Base-by-base conservation (phyloP, 345 rosid species). In the Lepidium didymum region DNA sequence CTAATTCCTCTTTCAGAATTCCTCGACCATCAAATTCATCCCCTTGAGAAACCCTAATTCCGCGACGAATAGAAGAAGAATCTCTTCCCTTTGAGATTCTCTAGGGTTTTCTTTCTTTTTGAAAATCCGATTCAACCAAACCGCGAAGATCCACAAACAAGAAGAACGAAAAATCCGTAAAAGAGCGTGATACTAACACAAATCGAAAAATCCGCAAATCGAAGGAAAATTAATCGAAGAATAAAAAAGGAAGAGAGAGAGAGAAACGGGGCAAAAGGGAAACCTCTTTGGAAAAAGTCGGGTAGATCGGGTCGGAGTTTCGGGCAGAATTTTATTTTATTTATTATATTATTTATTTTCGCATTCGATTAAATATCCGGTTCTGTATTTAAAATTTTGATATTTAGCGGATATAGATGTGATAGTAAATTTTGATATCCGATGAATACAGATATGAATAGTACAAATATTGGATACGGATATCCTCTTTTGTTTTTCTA, bases 301-400 rank as follows among this genome's bases (percentile, higher is more conserved):
- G 90, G 87, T 72, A 85, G 84, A 31, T 61, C 74, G 86, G 83
- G 84, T 79, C 81, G 37, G 21, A 18, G 4, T 14, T 15, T 16
- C 59, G 81, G 87, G 83, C 84, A 82, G 65, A 3, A 3, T 8
- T 36, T 41, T 50, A 0, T 5, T 10, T 25, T 27, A 4, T 12
- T 37, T 8, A 16, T 18, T 27, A 16, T 29, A 8, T 51, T 25
- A 1, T 16, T 21, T 21, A 10, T 0, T 21, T 12, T 25, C 2
- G 23, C 1, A 21, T n/a, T n/a, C n/a, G n/a, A n/a, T n/a, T n/a
- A n/a, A n/a, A n/a, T n/a, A n/a, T n/a, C n/a, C n/a, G n/a, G n/a
- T n/a, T n/a, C n/a, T n/a, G n/a, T n/a, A n/a, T n/a, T n/a, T n/a
- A n/a, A n/a, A n/a, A n/a, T n/a, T n/a, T n/a, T n/a, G n/a, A n/a